A percentile compares a stretch with the other conserved stretches of the same genome.
phyloP scores from a whole-genome alignment of 352 stramenopile genomes.

The Pythium brassicae region DNA sequence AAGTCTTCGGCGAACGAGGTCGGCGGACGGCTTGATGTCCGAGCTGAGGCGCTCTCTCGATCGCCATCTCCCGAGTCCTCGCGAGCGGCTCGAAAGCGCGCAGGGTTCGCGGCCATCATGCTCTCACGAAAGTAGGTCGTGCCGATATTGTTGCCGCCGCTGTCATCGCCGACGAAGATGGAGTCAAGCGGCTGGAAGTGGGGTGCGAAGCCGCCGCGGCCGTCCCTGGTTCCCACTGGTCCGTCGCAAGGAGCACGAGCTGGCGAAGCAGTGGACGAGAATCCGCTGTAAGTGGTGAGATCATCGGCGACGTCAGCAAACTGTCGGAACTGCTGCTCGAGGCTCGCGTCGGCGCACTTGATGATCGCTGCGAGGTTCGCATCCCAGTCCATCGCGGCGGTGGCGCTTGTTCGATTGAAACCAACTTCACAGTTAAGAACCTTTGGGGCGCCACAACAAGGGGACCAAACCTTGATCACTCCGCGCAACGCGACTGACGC shows the following conservation, averaged over 20 bases:
- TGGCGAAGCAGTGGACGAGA: not conserved
- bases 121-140: slow-evolving; percentile 30
- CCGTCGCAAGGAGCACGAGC: not conserved
- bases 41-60: slow-evolving; percentile 8
- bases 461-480: too few relatives aligned
- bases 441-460: too few relatives aligned
- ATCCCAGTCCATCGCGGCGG: slow-evolving; percentile 16
- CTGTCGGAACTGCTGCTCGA: slow-evolving; percentile 72
- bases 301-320: slow-evolving; percentile 41
- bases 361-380: slow-evolving; percentile 76
- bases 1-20: slow-evolving; percentile 46
- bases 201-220: not conserved
- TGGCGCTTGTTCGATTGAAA: too few relatives aligned
- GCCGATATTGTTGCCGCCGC: slow-evolving; percentile 22
- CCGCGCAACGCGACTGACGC: too few relatives aligned
- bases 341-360: slow-evolving; percentile 74
- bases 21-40: not conserved
- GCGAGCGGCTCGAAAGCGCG: not conserved
- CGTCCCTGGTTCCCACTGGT: too few relatives aligned
- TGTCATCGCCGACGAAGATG: not conserved
- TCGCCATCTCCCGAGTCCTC: not conserved
- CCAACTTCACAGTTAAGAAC: too few relatives aligned
- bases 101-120: slow-evolving; percentile 23
- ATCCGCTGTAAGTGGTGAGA: slow-evolving; percentile 5
- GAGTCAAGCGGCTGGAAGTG: slow-evolving; percentile 4